Percentiles rank a stretch among this genome's conserved stretches.
phyloP scores from a whole-genome alignment of 768 basidiomycete species.

The Lactarius deliciosus region DNA sequence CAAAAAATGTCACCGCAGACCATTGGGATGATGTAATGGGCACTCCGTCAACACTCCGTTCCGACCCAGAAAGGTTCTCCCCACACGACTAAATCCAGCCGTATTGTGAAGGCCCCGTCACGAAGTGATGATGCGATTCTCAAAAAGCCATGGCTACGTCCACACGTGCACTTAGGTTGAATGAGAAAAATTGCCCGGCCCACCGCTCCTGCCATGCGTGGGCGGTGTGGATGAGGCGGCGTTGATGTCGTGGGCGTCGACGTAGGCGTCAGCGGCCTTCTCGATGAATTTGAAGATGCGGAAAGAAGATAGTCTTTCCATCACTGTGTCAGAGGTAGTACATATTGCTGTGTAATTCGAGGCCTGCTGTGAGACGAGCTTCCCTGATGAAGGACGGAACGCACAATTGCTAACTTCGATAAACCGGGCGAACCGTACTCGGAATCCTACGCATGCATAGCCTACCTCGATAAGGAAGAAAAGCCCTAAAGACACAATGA shows the following conservation, averaged over 20 bases:
- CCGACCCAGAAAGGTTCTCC: too few species aligned
- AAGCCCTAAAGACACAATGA: neutral
- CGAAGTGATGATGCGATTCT: too few species aligned
- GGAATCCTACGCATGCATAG: neutral
- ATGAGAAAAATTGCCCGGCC: neutral
- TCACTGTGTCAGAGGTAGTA: neutral
- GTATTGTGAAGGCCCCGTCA: too few species aligned
- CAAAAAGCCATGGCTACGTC: too few species aligned
- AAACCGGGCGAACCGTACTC: neutral
- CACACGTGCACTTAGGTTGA: neutral
- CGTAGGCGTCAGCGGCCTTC: neutral
- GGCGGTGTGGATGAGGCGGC: too few species aligned
- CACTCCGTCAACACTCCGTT: too few species aligned
- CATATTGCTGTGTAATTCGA: neutral
- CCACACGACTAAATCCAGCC: too few species aligned
- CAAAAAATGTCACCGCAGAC: neutral
- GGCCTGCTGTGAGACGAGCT: neutral
- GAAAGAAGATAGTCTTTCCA: neutral
- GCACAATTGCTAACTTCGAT: neutral
- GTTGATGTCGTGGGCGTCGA: neutral
- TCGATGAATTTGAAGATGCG: neutral
- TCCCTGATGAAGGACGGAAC: neutral
- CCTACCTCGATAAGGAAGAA: neutral
- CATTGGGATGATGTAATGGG: neutral
- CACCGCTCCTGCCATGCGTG: neutral